Evolutionary conservation across 176 grass and related monocot genomes (phyloP), one percentile per base, ranked within the genome.

Genomic region (Oryza glumipatula): DNA sequence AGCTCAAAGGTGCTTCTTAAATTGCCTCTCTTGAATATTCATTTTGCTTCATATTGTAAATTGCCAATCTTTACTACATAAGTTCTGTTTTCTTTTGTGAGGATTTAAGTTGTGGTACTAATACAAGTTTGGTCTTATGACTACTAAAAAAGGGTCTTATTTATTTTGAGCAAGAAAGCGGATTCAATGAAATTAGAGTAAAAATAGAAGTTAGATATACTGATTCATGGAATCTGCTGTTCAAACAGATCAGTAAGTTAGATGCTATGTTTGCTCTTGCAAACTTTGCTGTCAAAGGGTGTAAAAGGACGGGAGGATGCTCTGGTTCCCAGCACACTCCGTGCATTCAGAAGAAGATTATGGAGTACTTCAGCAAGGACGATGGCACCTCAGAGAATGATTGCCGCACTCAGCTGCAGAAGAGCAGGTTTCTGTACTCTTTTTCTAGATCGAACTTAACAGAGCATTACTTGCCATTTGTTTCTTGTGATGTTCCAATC

Each of bases 261-360:
- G 93, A 92, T 23, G 84, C 86, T 44, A 98, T 98, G 93, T 98
- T 93, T 77, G 81, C 71, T 87, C 73, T 95, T 76, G 91, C 72
- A 39, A 88, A 88, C 84, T 95, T 88, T 63, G 93, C 96, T 67
- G 72, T 89, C 77, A 98, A 90, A 80, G 86, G 86, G 61, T 98
- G 96, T 78, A 83, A 94, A 85, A 84, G 77, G 38, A 86, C 72
- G 16, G 17, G 68, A 61, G 91, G 93, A 7, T 98, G 96, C 74
- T 92, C 96, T 84, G 91, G 86, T 69, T 94, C 89, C 48, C 80
- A 93, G 68, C 96, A 98, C 77, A 95, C 89, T 13, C 49, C 83
- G 13, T 98, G 93, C 72, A 95, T 98, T 54, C 93, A 94, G 80
- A 86, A 90, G 78, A 92, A 92, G 79, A 92, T 95, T 72, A 68